phyloP scores from a whole-genome alignment of 1,139 yeast species.

The Sugiyamaella xylanicola region DNA sequence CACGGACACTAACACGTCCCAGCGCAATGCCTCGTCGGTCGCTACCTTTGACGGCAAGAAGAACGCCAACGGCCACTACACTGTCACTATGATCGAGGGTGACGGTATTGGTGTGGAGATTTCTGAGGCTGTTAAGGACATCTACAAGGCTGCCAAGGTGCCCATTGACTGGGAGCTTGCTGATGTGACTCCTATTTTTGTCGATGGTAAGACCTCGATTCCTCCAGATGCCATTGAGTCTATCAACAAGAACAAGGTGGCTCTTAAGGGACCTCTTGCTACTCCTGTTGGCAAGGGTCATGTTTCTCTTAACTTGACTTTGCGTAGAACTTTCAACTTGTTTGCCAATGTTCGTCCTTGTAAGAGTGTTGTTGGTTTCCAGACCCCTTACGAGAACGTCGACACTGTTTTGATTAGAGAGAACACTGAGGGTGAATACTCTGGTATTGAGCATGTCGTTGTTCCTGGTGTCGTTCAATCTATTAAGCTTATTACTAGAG shows the following conservation, averaged over 20 bases:
- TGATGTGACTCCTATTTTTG: slow-evolving; percentile 90
- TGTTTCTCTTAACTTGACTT: slow-evolving; percentile 93
- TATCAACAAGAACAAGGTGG: slow-evolving; percentile 89
- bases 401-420: slow-evolving; percentile 97
- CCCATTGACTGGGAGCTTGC: slow-evolving; percentile 98
- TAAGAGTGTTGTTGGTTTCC: slow-evolving; percentile 87
- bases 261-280: slow-evolving; percentile 96
- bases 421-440: slow-evolving; percentile 99
- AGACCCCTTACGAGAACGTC: slow-evolving; percentile 92
- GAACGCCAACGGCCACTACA: slow-evolving; percentile 62
- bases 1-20: background rate
- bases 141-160: slow-evolving; percentile 88
- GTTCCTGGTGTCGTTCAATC: slow-evolving; percentile 99
- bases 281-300: slow-evolving; percentile 99
- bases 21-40: slow-evolving; percentile 44
- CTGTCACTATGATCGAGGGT: slow-evolving; percentile 96
- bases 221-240: slow-evolving; percentile 92
- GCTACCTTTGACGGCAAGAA: slow-evolving; percentile 62
- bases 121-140: slow-evolving; percentile 87
- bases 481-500: slow-evolving; percentile 93
- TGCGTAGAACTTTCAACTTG: slow-evolving; percentile 94
- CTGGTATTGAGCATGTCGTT: slow-evolving; percentile 97
- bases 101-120: slow-evolving; percentile 98
- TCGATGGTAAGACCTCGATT: slow-evolving; percentile 91
- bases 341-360: slow-evolving; percentile 99